Evolutionary conservation across 1,139 yeast species (phyloP).

Genomic region (Geotrichum carabidarum): DNA sequence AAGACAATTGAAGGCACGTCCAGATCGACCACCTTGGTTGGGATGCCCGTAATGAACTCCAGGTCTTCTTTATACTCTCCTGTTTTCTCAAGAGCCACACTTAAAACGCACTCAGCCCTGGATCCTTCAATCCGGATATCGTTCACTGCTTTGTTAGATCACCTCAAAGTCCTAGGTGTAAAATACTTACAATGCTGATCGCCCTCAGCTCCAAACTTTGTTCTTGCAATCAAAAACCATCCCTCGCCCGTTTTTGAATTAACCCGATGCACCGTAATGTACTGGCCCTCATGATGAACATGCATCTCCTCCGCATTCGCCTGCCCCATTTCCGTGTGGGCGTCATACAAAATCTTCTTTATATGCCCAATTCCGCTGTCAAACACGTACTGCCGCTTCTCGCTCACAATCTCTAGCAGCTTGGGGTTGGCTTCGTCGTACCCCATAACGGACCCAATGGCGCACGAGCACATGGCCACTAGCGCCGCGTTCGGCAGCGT

Average conservation of each 20-base stretch:
- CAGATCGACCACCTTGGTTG: constrained; percentile 55
- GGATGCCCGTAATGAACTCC: constrained; percentile 50
- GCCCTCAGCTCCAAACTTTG: constrained; percentile 53
- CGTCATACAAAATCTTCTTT: constrained; percentile 52
- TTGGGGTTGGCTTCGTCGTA: constrained; percentile 88
- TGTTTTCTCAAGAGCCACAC: constrained; percentile 44
- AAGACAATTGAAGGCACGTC: constrained; percentile 47
- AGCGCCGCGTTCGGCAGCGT: constrained; percentile 92
- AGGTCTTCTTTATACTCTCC: constrained; percentile 47
- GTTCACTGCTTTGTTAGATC: constrained; percentile 49
- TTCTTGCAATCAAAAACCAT: constrained; percentile 81
- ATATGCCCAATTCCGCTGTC: constrained; percentile 69
- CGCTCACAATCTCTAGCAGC: constrained; percentile 75
- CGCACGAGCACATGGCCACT: constrained; percentile 88
- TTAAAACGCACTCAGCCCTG: constrained; percentile 52
- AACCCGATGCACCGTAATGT: constrained; percentile 80
- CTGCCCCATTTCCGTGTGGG: constrained; percentile 65
- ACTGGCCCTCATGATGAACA: constrained; percentile 90
- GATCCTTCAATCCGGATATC: constrained; percentile 67
- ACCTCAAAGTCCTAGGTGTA: constrained; percentile 10
- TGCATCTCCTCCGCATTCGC: constrained; percentile 82
- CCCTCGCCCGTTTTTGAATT: constrained; percentile 84
- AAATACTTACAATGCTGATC: constrained; percentile 32
- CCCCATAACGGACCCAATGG: constrained; percentile 92
- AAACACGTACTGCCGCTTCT: constrained; percentile 58